Conservation (phyloP, 2,329 filamentous ascomycete genomes). For the Boeremia exigua region DNA sequence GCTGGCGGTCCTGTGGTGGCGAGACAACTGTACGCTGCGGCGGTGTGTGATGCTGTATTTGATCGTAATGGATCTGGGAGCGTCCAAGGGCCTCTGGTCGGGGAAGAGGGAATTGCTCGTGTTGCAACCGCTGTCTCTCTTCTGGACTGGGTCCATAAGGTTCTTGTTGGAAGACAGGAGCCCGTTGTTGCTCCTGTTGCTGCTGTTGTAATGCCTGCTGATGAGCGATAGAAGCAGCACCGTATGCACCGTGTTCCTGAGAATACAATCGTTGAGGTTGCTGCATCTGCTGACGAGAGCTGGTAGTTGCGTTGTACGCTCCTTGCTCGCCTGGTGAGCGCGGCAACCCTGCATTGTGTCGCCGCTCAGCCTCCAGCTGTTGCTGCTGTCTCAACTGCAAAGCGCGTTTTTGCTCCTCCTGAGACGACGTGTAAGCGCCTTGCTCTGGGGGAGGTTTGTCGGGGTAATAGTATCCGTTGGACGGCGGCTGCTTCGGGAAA, state of each 20-base stretch:
- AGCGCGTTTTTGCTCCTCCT: slow-evolving; percentile 21
- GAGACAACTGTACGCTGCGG: slow-evolving; percentile 13
- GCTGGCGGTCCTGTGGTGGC: slow-evolving; percentile 3
- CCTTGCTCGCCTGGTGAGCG: slow-evolving; percentile 10
- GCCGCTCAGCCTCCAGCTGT: slow-evolving; percentile 10
- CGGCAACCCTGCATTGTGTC: background rate
- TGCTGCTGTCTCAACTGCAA: slow-evolving; percentile 12
- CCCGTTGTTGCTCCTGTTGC: background rate
- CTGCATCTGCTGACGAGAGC: slow-evolving; percentile 5
- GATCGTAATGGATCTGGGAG: slow-evolving; percentile 14
- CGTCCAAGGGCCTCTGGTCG: slow-evolving; percentile 10
- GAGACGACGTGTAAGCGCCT: slow-evolving; percentile 25
- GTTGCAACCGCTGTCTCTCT: slow-evolving; percentile 24
- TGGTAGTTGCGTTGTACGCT: background rate
- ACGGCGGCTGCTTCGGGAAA: slow-evolving; percentile 18
- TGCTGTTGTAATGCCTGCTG: slow-evolving; percentile 14
- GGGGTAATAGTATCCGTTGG: slow-evolving; percentile 36
- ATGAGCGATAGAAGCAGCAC: slow-evolving; percentile 5
- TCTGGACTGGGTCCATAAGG: slow-evolving; percentile 7
- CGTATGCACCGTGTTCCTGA: background rate
- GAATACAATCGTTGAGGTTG: background rate
- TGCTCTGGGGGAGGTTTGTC: slow-evolving; percentile 19
- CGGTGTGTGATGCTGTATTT: slow-evolving; percentile 9
- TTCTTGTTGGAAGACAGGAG: background rate
- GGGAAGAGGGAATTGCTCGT: slow-evolving; percentile 6